Base-by-base conservation (phyloP, 73 alveolate species). In the Uronychia setigera region DNA sequence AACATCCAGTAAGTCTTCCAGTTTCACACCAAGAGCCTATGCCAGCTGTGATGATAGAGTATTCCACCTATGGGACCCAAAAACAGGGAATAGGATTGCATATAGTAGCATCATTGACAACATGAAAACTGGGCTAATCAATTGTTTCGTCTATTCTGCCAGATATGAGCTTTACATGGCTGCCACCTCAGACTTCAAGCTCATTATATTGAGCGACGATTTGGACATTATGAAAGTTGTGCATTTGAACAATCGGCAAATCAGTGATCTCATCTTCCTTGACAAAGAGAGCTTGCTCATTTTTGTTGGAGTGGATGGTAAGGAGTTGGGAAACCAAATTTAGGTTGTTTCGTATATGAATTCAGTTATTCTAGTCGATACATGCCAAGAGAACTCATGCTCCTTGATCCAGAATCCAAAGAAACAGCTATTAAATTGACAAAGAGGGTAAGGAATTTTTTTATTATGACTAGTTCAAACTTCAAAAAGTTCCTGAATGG, bases 141-240 rank as follows among this genome's bases (percentile, higher is more conserved):
- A 59, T 1, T 57, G 80, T 5, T 26, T 80, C 67, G 46, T 75
- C 1, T 80, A 80, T 58, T 80, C 87, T 1, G 27, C 11, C 1
- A 28, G 30, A 31, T 80, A n/a, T 30, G 78, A 80, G n/a, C 27
- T 80, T 1, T 80, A 31, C 30, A 58, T 80, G n/a, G 85, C 85
- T 27, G 75, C 33, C n/a, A 33, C 85, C 1, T 57, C 80, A 27
- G 94, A 88, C 58, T 88, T 88, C 80, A 83, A 84, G 33, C 81
- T 88, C n/a, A 81, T 85, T 27, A 60, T 88, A 26, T 88, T 84
- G 60, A 88, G 84, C 46, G 94, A 88, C 58, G 87, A 83, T 35
- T 75, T 88, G 59, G 59, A 76, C 77, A 81, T 33, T 13, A 33
- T 78, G 67, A 46, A 46, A 19, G 19, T 46, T 11, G 19, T 46